Conservation (phyloP, 768 basidiomycete species). For the Hypholoma fasciculare region DNA sequence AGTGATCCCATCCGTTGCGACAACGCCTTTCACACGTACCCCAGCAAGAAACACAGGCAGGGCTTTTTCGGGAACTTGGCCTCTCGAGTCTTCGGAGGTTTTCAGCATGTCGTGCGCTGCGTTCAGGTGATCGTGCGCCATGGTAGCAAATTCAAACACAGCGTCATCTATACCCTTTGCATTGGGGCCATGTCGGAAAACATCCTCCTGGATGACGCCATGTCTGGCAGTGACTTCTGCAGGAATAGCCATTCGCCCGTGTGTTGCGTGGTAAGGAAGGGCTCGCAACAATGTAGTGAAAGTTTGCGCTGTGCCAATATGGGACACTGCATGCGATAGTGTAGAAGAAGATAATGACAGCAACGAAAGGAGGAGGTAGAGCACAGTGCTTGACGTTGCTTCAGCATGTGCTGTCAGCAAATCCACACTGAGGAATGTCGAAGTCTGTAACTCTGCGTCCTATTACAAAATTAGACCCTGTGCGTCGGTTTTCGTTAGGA, state of each 20-base stretch:
- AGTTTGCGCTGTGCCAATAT: slow-evolving; percentile 76
- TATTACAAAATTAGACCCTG: slow-evolving; percentile 27
- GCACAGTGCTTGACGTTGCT: slow-evolving; percentile 74
- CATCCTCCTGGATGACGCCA: slow-evolving; percentile 76
- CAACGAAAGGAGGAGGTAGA: slow-evolving; percentile 76
- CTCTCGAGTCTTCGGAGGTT: slow-evolving; percentile 45
- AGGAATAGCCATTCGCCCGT: slow-evolving; percentile 74
- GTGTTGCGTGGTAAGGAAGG: slow-evolving; percentile 73
- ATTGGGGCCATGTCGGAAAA: slow-evolving; percentile 57
- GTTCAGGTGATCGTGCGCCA: slow-evolving; percentile 77
- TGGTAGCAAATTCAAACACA: slow-evolving; percentile 79
- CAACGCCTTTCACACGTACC: slow-evolving; percentile 45
- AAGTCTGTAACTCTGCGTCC: slow-evolving; percentile 67
- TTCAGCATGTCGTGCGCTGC: slow-evolving; percentile 70
- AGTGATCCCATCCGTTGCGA: slow-evolving; percentile 16
- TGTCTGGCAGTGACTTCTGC: slow-evolving; percentile 81
- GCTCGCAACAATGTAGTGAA: slow-evolving; percentile 72
- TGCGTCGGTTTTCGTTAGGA: neutral
- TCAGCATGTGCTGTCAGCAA: slow-evolving; percentile 75
- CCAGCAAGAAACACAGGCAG: slow-evolving; percentile 74
- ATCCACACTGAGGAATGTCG: slow-evolving; percentile 66
- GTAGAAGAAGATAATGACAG: slow-evolving; percentile 52
- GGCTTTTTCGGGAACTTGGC: slow-evolving; percentile 53
- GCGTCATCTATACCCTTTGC: slow-evolving; percentile 72
- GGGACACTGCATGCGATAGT: slow-evolving; percentile 77